phyloP scores from a whole-genome alignment of 495 filamentous ascomycete species.

The Penicillium silybi region DNA sequence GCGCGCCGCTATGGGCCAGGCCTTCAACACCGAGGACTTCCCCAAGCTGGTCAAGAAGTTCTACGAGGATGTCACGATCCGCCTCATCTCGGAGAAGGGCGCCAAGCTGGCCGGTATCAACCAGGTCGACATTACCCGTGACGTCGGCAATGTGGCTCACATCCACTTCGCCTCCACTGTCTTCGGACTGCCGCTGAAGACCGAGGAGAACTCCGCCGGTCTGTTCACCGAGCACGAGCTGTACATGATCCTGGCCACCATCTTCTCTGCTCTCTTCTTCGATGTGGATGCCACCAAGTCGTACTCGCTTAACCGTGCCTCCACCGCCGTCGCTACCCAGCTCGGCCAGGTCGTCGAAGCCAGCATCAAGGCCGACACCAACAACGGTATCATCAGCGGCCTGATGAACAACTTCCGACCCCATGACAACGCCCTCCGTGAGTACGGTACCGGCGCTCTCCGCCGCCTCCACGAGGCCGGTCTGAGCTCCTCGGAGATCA shows the following conservation, averaged over 20 bases:
- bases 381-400: constrained; percentile 51
- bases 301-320: constrained; percentile 56
- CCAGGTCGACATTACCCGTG: constrained; percentile 73
- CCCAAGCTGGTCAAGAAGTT: constrained; percentile 50
- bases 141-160: constrained; percentile 70
- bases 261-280: constrained; percentile 58
- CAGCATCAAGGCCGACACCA: constrained; percentile 62
- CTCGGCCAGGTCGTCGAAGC: constrained; percentile 58
- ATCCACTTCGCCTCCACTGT: constrained; percentile 68
- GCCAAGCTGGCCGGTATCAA: constrained; percentile 55
- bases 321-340: constrained; percentile 57
- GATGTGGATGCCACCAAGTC: constrained; percentile 52
- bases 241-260: constrained; percentile 66
- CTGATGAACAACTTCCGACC: constrained; percentile 54
- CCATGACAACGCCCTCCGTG: constrained; percentile 51
- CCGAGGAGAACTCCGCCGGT: constrained; percentile 60
- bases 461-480: constrained; percentile 65
- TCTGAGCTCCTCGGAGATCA: constrained; percentile 61
- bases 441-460: constrained; percentile 68
- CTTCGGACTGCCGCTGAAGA: constrained; percentile 72
- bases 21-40: constrained; percentile 46
- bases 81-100: constrained; percentile 60
- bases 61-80: constrained; percentile 58
- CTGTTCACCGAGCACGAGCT: constrained; percentile 77
- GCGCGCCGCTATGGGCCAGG: constrained; percentile 38